phyloP scores from a whole-genome alignment of 345 rosid species.

The Alliaria petiolata region DNA sequence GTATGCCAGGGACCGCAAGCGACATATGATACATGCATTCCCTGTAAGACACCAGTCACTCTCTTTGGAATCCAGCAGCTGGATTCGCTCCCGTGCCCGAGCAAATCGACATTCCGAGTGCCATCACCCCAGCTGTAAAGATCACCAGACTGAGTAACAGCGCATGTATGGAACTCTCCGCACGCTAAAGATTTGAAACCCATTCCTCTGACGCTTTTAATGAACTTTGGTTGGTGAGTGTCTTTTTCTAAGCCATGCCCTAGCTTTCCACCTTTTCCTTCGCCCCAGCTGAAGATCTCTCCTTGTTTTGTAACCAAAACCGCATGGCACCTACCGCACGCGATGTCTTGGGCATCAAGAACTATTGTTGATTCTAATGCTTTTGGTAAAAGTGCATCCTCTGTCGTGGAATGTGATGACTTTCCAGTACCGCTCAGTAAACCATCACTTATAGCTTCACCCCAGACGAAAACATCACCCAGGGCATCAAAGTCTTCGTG shows the following conservation, averaged over 20 bases:
- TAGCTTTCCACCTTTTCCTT: conserved; percentile 80
- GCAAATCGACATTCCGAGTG: conserved; percentile 53
- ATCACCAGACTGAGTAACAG: conserved; percentile 70
- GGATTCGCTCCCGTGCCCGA: conserved; percentile 76
- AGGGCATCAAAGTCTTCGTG: conserved; percentile 78
- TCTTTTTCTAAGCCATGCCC: conserved; percentile 73
- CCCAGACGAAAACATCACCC: conserved; percentile 91
- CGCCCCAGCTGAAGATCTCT: conserved; percentile 91
- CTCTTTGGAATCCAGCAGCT: conserved; percentile 81
- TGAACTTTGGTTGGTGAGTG: conserved; percentile 57
- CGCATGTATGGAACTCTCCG: conserved; percentile 86
- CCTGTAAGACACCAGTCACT: conserved; percentile 56
- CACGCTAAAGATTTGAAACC: conserved; percentile 71
- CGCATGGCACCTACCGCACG: conserved; percentile 92
- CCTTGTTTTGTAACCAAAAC: conserved; percentile 73
- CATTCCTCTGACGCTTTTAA: conserved; percentile 56
- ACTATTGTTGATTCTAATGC: conserved; percentile 67
- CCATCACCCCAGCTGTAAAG: conserved; percentile 96
- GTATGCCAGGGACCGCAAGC: conserved; percentile 96
- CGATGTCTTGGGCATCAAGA: conserved; percentile 64
- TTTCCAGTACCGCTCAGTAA: conserved; percentile 47
- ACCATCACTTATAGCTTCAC: conserved; percentile 70
- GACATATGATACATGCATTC: conserved; percentile 46
- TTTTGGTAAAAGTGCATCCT: conserved; percentile 68
- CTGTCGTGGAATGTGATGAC: conserved; percentile 34